Conservation (phyloP, 306 rosid genomes). For the Luffa aegyptiaca region DNA sequence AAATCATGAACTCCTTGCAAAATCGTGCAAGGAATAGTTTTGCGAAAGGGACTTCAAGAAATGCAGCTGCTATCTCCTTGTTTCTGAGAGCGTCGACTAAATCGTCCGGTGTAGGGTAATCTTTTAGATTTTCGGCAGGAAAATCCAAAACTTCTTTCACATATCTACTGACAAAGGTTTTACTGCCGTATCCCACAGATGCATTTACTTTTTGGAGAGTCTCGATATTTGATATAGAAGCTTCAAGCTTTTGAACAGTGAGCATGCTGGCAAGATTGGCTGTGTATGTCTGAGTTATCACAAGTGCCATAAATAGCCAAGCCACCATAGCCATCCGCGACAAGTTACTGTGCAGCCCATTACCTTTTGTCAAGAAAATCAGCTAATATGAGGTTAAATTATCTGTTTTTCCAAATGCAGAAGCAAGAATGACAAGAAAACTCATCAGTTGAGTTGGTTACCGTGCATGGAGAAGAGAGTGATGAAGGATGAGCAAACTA, state of each 20-base stretch:
- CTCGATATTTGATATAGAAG: slow-evolving; percentile 18
- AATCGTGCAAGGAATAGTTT: slow-evolving; percentile 33
- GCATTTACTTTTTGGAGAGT: slow-evolving; percentile 13
- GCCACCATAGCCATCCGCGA: slow-evolving; percentile 34
- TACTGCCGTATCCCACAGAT: slow-evolving; percentile 21
- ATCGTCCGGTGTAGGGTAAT: slow-evolving; percentile 5
- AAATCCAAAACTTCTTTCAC: slow-evolving; percentile 12
- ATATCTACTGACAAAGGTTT: slow-evolving; percentile 25
- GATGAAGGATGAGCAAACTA: slow-evolving; percentile 30
- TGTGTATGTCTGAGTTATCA: slow-evolving; percentile 35
- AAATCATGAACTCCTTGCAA: slow-evolving; percentile 25
- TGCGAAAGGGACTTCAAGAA: slow-evolving; percentile 28
- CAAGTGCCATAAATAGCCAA: slow-evolving; percentile 40
- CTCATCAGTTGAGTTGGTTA: not conserved
- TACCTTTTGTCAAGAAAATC: slow-evolving; percentile 16
- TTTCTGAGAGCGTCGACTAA: slow-evolving; percentile 28
- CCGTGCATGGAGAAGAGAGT: slow-evolving; percentile 34
- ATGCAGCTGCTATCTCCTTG: slow-evolving; percentile 31
- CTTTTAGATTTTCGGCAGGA: slow-evolving; percentile 3
- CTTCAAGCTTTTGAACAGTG: slow-evolving; percentile 33
- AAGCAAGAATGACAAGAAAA: not conserved
- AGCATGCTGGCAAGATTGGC: slow-evolving; percentile 43
- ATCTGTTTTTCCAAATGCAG: not conserved
- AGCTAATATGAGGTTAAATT: not conserved
- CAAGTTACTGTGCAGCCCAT: slow-evolving; percentile 25